These are phyloP conservation scores for Fusarium neocosmosporiellum DNA, from an alignment of 2,329 filamentous ascomycete genomes.

Conservation along the genomic window DNA sequence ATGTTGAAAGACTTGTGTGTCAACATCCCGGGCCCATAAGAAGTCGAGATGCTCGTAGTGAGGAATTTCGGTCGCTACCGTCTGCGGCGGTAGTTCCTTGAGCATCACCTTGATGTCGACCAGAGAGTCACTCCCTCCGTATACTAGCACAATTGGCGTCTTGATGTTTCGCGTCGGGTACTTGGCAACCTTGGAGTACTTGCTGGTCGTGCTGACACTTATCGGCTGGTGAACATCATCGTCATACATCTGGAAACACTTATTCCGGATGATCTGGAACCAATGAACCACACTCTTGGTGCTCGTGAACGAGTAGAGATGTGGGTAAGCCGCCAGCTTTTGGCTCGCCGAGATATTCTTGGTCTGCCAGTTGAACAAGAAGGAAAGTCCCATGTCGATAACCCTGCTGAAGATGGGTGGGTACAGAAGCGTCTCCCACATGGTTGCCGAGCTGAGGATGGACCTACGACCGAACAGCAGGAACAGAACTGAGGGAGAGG, in stretches of 20 bases:
- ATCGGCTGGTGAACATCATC: slow-evolving; percentile 88
- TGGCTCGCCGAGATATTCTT: slow-evolving; percentile 86
- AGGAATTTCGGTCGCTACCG: slow-evolving; percentile 85
- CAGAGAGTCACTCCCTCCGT: slow-evolving; percentile 92
- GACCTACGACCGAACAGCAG: slow-evolving; percentile 92
- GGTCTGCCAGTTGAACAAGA: slow-evolving; percentile 91
- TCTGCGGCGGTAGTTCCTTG: slow-evolving; percentile 85
- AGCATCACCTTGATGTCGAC: slow-evolving; percentile 96
- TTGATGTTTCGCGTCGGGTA: slow-evolving; percentile 98
- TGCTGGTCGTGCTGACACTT: slow-evolving; percentile 74
- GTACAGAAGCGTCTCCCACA: slow-evolving; percentile 97
- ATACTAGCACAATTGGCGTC: slow-evolving; percentile 92
- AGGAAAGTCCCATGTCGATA: slow-evolving; percentile 83
- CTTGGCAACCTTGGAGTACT: slow-evolving; percentile 95
- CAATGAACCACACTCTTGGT: slow-evolving; percentile 98
- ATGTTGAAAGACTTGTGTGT: slow-evolving; percentile 86
- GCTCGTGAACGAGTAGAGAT: slow-evolving; percentile 96
- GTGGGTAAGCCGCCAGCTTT: slow-evolving; percentile 94
- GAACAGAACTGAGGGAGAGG: slow-evolving; percentile 91
- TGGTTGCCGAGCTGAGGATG: slow-evolving; percentile 91
- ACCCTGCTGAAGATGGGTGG: slow-evolving; percentile 90
- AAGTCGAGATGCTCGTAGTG: slow-evolving; percentile 99
- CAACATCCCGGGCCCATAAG: slow-evolving; percentile 89
- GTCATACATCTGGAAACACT: slow-evolving; percentile 98
- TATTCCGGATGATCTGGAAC: slow-evolving; percentile 99